Base-by-base conservation (phyloP, 371 early-diverging fungal genomes). In the Mucor indicus region DNA sequence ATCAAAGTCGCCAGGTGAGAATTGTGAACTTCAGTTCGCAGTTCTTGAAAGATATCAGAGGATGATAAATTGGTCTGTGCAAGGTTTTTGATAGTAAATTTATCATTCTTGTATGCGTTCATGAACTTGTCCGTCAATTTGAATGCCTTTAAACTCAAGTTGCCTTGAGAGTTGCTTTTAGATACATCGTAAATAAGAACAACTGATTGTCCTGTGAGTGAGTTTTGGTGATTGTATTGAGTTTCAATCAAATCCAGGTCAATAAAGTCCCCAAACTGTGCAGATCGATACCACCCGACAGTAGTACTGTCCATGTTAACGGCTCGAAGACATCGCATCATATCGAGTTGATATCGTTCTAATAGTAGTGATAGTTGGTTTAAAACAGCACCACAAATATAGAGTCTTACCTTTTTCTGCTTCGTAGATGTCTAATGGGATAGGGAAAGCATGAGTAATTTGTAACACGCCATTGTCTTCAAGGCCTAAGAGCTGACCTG, bases 251-350 rank as follows among this genome's bases (percentile, higher is more conserved):
- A 77, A 44, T 83, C 84, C 65, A 86, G 84, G 76, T 90, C 88
- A 80, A 96, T 84, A 70, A 95, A 94, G 57, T 87, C 84, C 49
- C 91, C 92, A 64, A 93, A 69, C 54, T 86, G 81, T 33, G 93
- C 84, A 23, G 93, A 91, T 65, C 91, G 89, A 67, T 96, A 97
- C 93, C 97, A 94, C 12, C 98, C 98, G 29, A 96, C 95, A 29
- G 91, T 86, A 79, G 92, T 92, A 66, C 91, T 88, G 62, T 98
- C 98, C 40, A 88, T 89, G 66, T 95, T 95, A 54, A 96, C 89
- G 45, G 92, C 89, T 49, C 92, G 87, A 62, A 96, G 77, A 69
- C 89, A 86, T 58, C 89, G 79, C 79, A 96, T 85, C 95, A 96
- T 94, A 53, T 89, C 91, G 27, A 89, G 63, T 76, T 94, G 95